Evolutionary conservation across 116 monocot genomes (phyloP).

Genomic region (Posidonia oceanica): DNA sequence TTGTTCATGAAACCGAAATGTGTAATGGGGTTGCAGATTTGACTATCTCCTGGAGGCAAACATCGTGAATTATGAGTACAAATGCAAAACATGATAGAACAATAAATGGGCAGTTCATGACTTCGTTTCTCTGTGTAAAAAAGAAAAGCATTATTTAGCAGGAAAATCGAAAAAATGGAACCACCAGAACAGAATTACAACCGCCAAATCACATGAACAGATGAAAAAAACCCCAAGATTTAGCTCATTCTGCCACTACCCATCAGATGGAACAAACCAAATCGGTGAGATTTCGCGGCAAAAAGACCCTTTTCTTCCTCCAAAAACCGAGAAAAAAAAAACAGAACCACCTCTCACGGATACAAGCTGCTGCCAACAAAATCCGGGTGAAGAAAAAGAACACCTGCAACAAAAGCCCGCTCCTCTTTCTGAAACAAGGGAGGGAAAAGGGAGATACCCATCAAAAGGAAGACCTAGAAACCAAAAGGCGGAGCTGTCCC

Average conservation of each 20-base stretch:
- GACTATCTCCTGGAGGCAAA: no score
- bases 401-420: no score
- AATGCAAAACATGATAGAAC: no score
- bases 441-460: background rate
- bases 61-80: no score
- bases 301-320: background rate
- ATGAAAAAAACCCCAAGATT: background rate
- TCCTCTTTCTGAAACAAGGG: background rate
- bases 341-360: background rate
- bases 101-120: no score
- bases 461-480: background rate
- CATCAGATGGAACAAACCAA: no score
- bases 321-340: background rate
- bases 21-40: background rate
- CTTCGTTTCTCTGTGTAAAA: background rate
- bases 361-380: background rate
- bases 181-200: background rate
- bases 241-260: no score
- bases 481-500: background rate
- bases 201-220: background rate
- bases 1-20: background rate
- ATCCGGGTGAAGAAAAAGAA: background rate
- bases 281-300: background rate
- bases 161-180: background rate
- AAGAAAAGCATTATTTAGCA: background rate